Base-by-base conservation (phyloP, 1,284 basidiomycete species). In the Ustilago vetiveriae region DNA sequence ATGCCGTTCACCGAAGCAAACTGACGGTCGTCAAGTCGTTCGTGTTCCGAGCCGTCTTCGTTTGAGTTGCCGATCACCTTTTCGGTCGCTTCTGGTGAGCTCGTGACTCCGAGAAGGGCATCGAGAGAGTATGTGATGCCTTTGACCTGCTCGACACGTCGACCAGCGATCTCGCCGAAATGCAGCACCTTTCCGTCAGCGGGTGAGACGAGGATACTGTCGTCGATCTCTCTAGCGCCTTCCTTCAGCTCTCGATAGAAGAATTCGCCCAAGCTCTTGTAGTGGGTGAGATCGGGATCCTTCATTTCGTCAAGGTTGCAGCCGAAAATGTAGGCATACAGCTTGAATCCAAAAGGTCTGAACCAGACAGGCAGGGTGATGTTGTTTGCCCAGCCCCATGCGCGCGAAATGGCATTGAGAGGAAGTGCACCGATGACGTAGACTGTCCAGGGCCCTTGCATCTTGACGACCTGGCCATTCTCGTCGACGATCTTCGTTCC, bases 1-100 rank as follows among this genome's bases (percentile, higher is more conserved):
- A 99, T 98, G 35, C 94, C 93, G 81, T 98, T 99, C 76, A 99
- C 91, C 75, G 92, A 89, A 3, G 95, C 95, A 79, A 99, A 99
- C 71, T 94, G 89, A 64, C 87, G 87, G 83, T 98, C 92, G 74
- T 91, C 87, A 36, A 92, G 88, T 82, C 65, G 85, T 72, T 50
- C 66, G 36, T 66, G 60, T 4, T 57, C 48, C 1, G 35, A 27
- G 16, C 33, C 50, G 3, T 60, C 35, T 10, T 32, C 33, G 21
- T 26, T 9, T 26, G 36, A 41, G 4, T 48, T 29, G 46, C 33
- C 48, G 6, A 54, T 59, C 10, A 46, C 66, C 19, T 56, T 69
- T 30, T 75, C 75, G 17, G 67, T 72, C 2, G 71, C 50, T 37
- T 75, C 63, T 6, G 78, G 75, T 14, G 45, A 36, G 39, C 70